phyloP scores from a whole-genome alignment of 2,329 filamentous ascomycete species.

The Penicillium polonicum region DNA sequence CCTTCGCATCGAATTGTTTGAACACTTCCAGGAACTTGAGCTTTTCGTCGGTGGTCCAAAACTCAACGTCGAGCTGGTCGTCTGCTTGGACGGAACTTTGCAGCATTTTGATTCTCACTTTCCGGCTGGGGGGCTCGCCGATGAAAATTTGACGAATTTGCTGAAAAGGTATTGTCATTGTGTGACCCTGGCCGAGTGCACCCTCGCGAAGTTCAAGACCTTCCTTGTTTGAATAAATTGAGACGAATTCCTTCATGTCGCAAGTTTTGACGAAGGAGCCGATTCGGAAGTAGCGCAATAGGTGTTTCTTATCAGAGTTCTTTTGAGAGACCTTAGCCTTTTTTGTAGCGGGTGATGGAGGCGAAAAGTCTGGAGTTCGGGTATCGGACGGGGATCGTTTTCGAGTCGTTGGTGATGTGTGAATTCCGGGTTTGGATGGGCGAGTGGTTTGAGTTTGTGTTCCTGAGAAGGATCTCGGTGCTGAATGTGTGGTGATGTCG shows the following conservation, averaged over 20 bases:
- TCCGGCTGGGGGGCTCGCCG: slow-evolving; percentile 25
- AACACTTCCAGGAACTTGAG: slow-evolving; percentile 22
- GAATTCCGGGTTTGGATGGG: slow-evolving; percentile 1
- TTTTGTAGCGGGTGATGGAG: slow-evolving; percentile 15
- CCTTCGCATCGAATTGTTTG: not conserved
- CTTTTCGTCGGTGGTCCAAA: slow-evolving; percentile 24
- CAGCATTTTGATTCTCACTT: slow-evolving; percentile 31
- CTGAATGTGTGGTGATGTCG: slow-evolving; percentile 30
- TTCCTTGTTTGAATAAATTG: slow-evolving; percentile 17
- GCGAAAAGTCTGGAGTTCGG: slow-evolving; percentile 29
- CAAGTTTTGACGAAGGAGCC: slow-evolving; percentile 16
- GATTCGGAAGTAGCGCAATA: slow-evolving; percentile 26
- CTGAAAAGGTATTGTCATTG: slow-evolving; percentile 18
- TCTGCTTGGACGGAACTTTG: slow-evolving; percentile 16
- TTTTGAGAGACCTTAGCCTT: slow-evolving; percentile 11
- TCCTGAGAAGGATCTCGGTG: slow-evolving; percentile 13
- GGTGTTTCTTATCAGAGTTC: not conserved
- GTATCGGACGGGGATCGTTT: slow-evolving; percentile 36
- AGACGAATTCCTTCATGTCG: slow-evolving; percentile 4
- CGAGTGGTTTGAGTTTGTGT: slow-evolving; percentile 4
- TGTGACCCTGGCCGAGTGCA: not conserved
- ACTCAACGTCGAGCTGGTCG: slow-evolving; percentile 31
- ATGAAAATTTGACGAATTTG: slow-evolving; percentile 22
- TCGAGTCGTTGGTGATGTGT: slow-evolving; percentile 6
- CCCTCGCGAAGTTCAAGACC: slow-evolving; percentile 12